A percentile compares a stretch with the other conserved stretches of the same genome.
Conservation (phyloP, 805 yeast genomes). For the Candida railenensis region DNA sequence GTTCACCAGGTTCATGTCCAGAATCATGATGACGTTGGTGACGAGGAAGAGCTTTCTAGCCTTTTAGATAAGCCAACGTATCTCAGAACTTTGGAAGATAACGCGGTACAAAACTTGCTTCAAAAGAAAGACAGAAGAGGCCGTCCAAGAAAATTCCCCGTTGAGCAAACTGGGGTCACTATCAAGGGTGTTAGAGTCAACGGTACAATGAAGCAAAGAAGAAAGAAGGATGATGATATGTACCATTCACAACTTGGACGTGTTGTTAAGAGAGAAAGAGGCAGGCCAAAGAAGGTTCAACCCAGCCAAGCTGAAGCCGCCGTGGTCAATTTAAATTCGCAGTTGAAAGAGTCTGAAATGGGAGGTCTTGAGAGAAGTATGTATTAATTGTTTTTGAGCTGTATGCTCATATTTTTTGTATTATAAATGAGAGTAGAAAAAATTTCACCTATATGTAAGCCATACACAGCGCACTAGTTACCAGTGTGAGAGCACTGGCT, state of each 20-base stretch:
- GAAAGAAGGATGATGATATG: conserved; percentile 10
- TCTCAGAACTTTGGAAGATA: conserved; percentile 27
- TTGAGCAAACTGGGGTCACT: conserved; percentile 45
- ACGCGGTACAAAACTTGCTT: conserved; percentile 33
- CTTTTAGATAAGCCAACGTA: conserved; percentile 29
- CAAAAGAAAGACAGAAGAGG: conserved; percentile 47
- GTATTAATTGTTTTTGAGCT: neutral
- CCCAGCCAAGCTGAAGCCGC: neutral
- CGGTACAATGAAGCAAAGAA: conserved; percentile 24
- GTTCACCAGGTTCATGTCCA: conserved; percentile 4
- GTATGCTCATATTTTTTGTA: neutral
- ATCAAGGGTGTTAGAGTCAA: conserved; percentile 42
- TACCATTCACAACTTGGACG: conserved; percentile 6
- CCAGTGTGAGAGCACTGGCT: too few relatives aligned
- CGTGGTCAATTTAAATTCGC: conserved; percentile 1
- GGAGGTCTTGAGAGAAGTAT: conserved; percentile 1
- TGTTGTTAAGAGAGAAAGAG: conserved; percentile 13
- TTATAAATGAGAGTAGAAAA: neutral
- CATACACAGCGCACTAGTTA: too few relatives aligned
- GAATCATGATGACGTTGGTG: neutral
- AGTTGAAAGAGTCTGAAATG: neutral
- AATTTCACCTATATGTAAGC: neutral
- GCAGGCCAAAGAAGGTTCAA: conserved; percentile 11
- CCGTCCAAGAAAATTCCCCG: conserved; percentile 49
- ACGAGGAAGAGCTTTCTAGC: conserved; percentile 14